A percentile compares a stretch with the other conserved stretches of the same genome.
Conservation (phyloP, 1,139 yeast species). For the Suhomyces kunorum region DNA sequence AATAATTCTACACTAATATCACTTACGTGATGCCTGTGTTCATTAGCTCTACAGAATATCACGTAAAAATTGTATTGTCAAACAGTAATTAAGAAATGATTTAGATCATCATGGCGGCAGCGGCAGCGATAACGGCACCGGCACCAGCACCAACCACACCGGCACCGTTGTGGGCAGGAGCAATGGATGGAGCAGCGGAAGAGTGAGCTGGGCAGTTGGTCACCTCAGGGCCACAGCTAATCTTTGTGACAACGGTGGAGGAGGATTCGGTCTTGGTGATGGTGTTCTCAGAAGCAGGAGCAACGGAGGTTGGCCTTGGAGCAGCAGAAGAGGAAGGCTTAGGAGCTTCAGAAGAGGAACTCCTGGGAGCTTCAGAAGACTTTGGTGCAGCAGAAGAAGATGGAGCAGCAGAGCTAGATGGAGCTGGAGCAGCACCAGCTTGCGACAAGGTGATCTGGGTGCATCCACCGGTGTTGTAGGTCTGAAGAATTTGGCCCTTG, state of each 20-base stretch:
- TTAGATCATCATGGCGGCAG: constrained; percentile 21
- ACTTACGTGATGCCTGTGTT: too few relatives aligned
- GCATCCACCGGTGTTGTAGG: constrained; percentile 20
- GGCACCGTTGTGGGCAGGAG: constrained; percentile 16
- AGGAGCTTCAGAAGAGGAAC: constrained; percentile 9
- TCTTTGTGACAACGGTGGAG: constrained; percentile 18
- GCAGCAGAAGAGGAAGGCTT: constrained; percentile 11
- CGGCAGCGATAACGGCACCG: constrained; percentile 25
- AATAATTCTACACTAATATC: neutral
- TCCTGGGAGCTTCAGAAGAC: constrained; percentile 6
- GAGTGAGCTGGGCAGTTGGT: constrained; percentile 20
- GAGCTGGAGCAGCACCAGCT: constrained; percentile 6
- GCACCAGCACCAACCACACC: constrained; percentile 27
- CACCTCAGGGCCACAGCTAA: constrained; percentile 18
- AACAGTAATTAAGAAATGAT: neutral
- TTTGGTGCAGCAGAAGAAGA: constrained; percentile 7
- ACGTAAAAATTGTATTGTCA: neutral
- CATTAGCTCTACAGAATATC: neutral
- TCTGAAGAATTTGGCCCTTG: constrained; percentile 13
- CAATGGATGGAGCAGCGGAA: constrained; percentile 10
- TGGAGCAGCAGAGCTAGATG: constrained; percentile 7
- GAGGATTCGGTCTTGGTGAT: constrained; percentile 10
- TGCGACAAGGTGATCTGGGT: constrained; percentile 17
- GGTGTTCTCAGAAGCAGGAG: constrained; percentile 9
- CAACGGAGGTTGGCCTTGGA: constrained; percentile 12